These are phyloP conservation scores for Centrapalus pauciflorus DNA, from an alignment of 129 eudicot species.

Conservation along the genomic window DNA sequence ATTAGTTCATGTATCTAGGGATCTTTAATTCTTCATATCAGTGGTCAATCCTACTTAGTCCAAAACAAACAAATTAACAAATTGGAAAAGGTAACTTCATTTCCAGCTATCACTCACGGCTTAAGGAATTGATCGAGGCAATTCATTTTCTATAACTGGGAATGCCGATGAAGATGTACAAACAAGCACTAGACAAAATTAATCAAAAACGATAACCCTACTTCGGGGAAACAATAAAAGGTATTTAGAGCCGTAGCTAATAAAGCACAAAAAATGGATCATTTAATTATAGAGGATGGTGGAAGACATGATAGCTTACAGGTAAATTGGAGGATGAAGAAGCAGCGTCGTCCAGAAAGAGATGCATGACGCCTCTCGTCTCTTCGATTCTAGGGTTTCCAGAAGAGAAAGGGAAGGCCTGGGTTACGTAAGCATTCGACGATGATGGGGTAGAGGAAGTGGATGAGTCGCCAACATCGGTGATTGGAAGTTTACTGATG, in stretches of 20 bases:
- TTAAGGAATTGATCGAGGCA: background rate
- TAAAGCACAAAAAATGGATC: background rate
- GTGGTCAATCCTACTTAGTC: background rate
- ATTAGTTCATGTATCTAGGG: background rate
- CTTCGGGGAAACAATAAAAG: background rate
- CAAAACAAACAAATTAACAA: background rate
- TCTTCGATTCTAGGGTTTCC: constrained; percentile 99
- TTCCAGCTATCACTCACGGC: background rate
- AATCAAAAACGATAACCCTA: background rate
- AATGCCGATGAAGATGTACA: background rate
- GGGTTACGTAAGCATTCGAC: constrained; percentile 37
- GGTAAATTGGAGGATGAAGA: constrained; percentile 59
- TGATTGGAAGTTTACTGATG: constrained; percentile 30
- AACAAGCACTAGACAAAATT: background rate
- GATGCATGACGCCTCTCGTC: constrained; percentile 81
- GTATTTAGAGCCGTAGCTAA: background rate
- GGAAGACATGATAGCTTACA: constrained; percentile 31
- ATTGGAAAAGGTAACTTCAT: background rate
- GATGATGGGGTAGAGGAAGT: constrained; percentile 28
- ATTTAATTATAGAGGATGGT: background rate
- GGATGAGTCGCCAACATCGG: constrained; percentile 30
- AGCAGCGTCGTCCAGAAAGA: constrained; percentile 49
- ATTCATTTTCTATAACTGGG: background rate
- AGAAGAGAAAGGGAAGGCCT: constrained; percentile 68
- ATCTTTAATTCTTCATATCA: background rate